Base-by-base conservation (phyloP, 1,284 basidiomycete species). In the Cryptococcus deneoformans region DNA sequence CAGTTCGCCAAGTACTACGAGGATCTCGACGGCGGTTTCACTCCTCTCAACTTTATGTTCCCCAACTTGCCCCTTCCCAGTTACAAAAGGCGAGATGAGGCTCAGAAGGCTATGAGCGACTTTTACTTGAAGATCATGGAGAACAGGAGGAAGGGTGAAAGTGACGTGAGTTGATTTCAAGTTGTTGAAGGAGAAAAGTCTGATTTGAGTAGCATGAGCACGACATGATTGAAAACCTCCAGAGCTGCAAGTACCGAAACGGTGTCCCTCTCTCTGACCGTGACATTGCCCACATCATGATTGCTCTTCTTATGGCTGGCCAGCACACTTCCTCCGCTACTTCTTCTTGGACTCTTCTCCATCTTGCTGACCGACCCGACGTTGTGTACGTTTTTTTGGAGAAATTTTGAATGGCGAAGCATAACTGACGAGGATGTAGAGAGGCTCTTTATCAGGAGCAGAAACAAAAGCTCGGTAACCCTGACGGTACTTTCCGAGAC, bases 281-380 rank as follows among this genome's bases (percentile, higher is more conserved):
- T 64, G 93, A 98, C 77, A 89, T 99, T 62, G 92, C 96, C 0
- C 95, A 98, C 72, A 94, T 98, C 73, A 87, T 99, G 88, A 94
- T 93, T 66, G 91, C 92, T 20, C 83, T 94, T 48, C 85, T 95
- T 62, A 94, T 95, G 92, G 95, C 95, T 43, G 96, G 96, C 34
- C 96, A 99, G 79, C 96, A 99, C 80, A 99, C 96, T 0, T 91
- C 88, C 66, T 94, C 92, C 16, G 89, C 95, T 0, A 90, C 92
- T 9, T 86, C 86, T 29, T 87, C 91, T 5, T 99, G 96, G 96
- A 78, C 88, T n/a, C 81, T 99, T 43, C 84, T 98, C 50, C 91
- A 96, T 68, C 78, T 99, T 20, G 95, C 92, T n/a, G 80, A 85
- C 63, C 82, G 87, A 56, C 85, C 85, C 1, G 86, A 92, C 34